A percentile compares a stretch with the other conserved stretches of the same genome.
phyloP scores from a whole-genome alignment of 176 grass and related monocot species.

The Rhynchospora tenuis region DNA sequence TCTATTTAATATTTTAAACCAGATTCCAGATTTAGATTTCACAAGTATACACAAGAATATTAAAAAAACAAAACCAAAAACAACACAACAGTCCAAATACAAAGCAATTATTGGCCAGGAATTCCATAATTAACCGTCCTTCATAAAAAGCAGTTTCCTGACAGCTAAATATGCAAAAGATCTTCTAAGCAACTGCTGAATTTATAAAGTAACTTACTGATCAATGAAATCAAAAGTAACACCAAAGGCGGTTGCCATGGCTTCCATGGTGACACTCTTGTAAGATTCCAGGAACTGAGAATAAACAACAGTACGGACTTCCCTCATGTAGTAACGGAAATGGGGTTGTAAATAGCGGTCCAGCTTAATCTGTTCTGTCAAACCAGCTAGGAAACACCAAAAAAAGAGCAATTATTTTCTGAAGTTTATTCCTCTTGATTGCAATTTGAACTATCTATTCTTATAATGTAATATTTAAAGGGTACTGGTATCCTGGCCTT shows the following conservation, averaged over 20 bases:
- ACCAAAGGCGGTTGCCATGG: constrained; percentile 91
- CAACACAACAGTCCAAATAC: neutral
- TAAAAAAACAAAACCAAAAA: neutral
- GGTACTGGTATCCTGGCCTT: neutral
- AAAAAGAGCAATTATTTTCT: constrained; percentile 24
- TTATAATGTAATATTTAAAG: neutral
- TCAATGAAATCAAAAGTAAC: constrained; percentile 91
- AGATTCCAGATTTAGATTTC: neutral
- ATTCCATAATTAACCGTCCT: neutral
- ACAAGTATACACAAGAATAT: neutral
- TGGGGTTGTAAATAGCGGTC: constrained; percentile 88
- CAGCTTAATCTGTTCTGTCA: constrained; percentile 89
- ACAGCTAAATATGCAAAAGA: neutral
- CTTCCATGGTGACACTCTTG: constrained; percentile 99
- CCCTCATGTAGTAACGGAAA: constrained; percentile 93
- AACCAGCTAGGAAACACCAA: constrained; percentile 69
- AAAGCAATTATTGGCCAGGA: neutral
- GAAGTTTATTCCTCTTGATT: constrained; percentile 3
- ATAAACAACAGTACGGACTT: constrained; percentile 84
- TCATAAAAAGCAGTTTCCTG: neutral
- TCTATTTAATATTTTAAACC: neutral
- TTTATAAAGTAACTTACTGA: constrained; percentile 50
- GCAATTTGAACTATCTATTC: neutral
- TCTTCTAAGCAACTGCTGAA: neutral
- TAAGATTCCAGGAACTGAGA: constrained; percentile 96